A percentile compares a stretch with the other conserved stretches of the same genome.
phyloP scores from a whole-genome alignment of 805 yeast species.

The Barnettozyma pratensis region DNA sequence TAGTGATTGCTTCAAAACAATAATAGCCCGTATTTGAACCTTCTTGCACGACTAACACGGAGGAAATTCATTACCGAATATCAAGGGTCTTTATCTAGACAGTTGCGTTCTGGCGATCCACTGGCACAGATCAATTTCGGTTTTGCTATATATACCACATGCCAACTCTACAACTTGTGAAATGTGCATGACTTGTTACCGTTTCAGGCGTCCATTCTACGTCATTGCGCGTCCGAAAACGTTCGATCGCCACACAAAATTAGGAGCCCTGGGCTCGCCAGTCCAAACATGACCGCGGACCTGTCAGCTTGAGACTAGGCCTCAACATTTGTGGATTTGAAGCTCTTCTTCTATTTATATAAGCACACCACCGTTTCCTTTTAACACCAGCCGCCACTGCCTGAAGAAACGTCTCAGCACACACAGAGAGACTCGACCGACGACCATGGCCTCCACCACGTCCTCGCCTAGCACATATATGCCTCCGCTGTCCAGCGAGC shows the following conservation, averaged over 20 bases:
- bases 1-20: background rate
- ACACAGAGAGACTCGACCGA: no score
- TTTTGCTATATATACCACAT: no score
- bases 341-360: background rate
- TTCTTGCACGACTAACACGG: no score
- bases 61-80: no score
- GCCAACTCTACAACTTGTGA: no score
- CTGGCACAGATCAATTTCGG: no score
- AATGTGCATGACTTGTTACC: background rate
- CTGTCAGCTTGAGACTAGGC: background rate
- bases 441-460: constrained; percentile 3
- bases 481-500: background rate
- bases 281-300: background rate
- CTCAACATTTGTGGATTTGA: background rate
- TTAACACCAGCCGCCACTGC: no score
- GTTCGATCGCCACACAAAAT: background rate
- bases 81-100: no score
- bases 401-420: background rate
- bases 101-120: no score
- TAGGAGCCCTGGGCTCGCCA: background rate
- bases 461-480: background rate
- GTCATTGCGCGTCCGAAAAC: background rate
- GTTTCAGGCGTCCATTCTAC: background rate
- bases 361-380: background rate
- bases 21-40: no score